Percentiles rank a stretch among this genome's conserved stretches.
These are phyloP conservation scores for Hymenoscyphus repandus DNA, from an alignment of 2,329 filamentous ascomycete genomes.

Conservation along the genomic window DNA sequence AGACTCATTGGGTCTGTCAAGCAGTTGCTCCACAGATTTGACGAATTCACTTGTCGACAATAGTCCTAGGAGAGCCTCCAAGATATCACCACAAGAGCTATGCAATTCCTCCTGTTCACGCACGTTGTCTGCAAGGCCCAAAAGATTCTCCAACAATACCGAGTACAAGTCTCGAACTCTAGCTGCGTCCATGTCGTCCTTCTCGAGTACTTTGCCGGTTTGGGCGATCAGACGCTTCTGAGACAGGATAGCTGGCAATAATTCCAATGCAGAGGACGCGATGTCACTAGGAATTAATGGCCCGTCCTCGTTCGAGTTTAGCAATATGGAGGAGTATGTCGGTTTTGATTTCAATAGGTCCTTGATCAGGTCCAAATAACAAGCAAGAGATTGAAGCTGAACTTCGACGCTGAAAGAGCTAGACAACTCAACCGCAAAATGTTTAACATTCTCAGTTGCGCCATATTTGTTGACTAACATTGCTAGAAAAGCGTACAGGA, in stretches of 20 bases:
- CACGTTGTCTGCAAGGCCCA: conserved; percentile 61
- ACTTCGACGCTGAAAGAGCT: conserved; percentile 66
- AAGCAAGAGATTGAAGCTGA: conserved; percentile 74
- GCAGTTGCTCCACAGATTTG: conserved; percentile 75
- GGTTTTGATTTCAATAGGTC: conserved; percentile 75
- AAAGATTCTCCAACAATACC: conserved; percentile 58
- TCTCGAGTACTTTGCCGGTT: conserved; percentile 51
- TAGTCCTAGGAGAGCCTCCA: conserved; percentile 77
- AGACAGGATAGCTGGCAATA: conserved; percentile 53
- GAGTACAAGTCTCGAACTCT: conserved; percentile 66
- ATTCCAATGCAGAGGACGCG: conserved; percentile 49
- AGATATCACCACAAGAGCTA: conserved; percentile 58
- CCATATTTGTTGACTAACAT: conserved; percentile 90
- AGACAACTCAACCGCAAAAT: conserved; percentile 72
- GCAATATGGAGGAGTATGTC: conserved; percentile 64
- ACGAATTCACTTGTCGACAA: conserved; percentile 86
- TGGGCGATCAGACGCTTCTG: conserved; percentile 52
- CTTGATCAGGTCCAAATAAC: conserved; percentile 67
- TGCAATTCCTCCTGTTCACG: conserved; percentile 52
- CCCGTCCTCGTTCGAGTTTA: conserved; percentile 51
- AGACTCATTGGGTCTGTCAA: conserved; percentile 69
- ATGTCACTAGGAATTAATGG: conserved; percentile 43
- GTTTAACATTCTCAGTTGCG: conserved; percentile 64
- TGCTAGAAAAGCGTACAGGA: conserved; percentile 78
- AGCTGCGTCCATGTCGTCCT: conserved; percentile 60